Evolutionary conservation across 352 stramenopile genomes (phyloP).

Genomic region (Thalassiosira hispida): DNA sequence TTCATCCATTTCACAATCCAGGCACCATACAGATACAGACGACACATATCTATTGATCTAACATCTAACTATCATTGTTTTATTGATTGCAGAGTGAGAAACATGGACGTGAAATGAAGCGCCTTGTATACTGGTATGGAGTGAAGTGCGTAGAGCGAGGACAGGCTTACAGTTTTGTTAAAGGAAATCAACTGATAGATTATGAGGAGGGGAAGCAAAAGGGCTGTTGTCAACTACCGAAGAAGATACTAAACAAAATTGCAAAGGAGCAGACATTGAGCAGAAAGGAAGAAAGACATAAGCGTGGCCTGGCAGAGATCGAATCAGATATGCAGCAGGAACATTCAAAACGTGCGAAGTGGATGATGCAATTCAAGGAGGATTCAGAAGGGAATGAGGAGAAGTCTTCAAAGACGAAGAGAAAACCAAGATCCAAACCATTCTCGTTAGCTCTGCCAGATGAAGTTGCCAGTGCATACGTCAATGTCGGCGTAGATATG

Average conservation of each 20-base stretch:
- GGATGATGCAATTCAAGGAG: slow-evolving; percentile 14
- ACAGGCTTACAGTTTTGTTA: slow-evolving; percentile 43
- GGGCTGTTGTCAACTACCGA: slow-evolving; percentile 12
- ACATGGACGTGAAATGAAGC: slow-evolving; percentile 29
- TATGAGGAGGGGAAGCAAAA: slow-evolving; percentile 52
- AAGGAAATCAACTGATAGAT: slow-evolving; percentile 25
- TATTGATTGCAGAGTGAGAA: slow-evolving; percentile 6
- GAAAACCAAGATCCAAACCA: slow-evolving; percentile 5
- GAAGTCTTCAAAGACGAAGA: neutral
- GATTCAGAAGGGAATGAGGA: neutral
- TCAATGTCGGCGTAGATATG: neutral
- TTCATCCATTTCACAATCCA: too few relatives aligned
- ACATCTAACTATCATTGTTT: neutral
- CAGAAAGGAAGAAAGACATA: slow-evolving; percentile 16
- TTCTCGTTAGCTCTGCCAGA: neutral
- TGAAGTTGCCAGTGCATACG: slow-evolving; percentile 10
- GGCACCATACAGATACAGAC: too few relatives aligned
- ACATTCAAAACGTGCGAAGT: neutral
- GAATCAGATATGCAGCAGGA: slow-evolving; percentile 36
- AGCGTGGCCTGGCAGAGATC: slow-evolving; percentile 44
- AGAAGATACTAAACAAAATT: slow-evolving; percentile 34
- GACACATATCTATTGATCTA: too few relatives aligned
- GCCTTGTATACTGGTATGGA: slow-evolving; percentile 61
- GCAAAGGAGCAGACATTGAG: slow-evolving; percentile 24
- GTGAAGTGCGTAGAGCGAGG: slow-evolving; percentile 6